These are phyloP conservation scores for Chara braunii DNA, from an alignment of 139 green algal species.

Conservation along the genomic window DNA sequence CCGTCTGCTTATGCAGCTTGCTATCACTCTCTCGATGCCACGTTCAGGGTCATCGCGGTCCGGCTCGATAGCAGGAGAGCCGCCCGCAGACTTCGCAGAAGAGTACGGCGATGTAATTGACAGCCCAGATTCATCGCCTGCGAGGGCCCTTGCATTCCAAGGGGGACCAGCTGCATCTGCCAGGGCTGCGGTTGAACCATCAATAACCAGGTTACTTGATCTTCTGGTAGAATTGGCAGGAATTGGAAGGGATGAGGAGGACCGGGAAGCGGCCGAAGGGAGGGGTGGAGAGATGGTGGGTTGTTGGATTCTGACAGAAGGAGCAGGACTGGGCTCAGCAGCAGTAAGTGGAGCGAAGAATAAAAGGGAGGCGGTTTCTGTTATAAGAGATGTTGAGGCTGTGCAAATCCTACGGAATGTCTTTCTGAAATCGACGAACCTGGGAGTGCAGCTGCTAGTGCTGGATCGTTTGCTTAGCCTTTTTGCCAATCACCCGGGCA, in stretches of 20 bases:
- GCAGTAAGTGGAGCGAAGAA: neutral
- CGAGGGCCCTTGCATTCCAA: neutral
- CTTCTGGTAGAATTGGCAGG: slow-evolving; percentile 19
- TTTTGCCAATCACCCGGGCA: slow-evolving; percentile 12
- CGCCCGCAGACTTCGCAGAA: neutral
- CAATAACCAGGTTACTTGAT: slow-evolving; percentile 27
- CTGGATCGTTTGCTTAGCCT: slow-evolving; percentile 29
- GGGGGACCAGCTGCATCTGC: slow-evolving; percentile 1
- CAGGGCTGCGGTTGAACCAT: neutral
- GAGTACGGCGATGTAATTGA: neutral
- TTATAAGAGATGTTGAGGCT: neutral
- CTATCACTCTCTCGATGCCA: slow-evolving; percentile 4
- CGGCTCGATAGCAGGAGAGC: neutral
- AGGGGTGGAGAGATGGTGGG: no score
- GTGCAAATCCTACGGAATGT: slow-evolving; percentile 6
- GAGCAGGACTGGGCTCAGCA: neutral
- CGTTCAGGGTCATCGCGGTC: neutral
- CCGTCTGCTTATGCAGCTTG: neutral
- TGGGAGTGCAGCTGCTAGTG: slow-evolving; percentile 17
- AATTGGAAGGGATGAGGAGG: no score
- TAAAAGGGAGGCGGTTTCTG: neutral
- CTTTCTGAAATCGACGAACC: slow-evolving; percentile 28
- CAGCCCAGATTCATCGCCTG: neutral
- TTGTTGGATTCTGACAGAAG: neutral
- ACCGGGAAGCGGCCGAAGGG: no score